These are phyloP conservation scores for Tulasnella calospora DNA, from an alignment of 768 basidiomycete genomes.

Conservation along the genomic window DNA sequence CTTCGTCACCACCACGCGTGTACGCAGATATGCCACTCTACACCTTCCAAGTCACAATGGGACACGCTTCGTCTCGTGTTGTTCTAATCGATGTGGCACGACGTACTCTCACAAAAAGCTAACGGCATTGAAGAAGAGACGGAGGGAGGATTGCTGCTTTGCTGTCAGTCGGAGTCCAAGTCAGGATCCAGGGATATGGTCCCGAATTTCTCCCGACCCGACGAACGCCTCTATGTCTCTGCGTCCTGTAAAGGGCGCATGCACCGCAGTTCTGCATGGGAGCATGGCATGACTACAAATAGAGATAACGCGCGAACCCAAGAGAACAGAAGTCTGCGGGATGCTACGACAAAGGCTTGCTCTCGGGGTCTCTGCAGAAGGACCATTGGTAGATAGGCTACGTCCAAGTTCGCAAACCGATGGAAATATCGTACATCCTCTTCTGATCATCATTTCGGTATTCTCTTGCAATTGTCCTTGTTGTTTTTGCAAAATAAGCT, in stretches of 20 bases:
- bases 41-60: background rate
- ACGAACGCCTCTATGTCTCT: background rate
- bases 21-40: background rate
- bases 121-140: background rate
- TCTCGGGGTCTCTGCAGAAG: background rate
- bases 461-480: background rate
- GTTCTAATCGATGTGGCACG: too few species aligned
- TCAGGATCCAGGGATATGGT: background rate
- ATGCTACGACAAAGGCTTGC: background rate
- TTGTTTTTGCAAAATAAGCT: background rate
- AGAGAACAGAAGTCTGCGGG: background rate
- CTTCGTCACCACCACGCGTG: background rate
- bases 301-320: background rate
- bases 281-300: background rate
- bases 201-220: background rate
- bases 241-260: background rate
- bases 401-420: background rate
- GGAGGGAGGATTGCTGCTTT: background rate
- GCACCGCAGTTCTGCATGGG: background rate
- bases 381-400: background rate
- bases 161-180: conserved; percentile 6
- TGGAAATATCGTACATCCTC: background rate
- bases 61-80: too few species aligned
- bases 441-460: background rate
- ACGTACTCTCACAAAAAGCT: background rate